These are phyloP conservation scores for Linnemannia schmuckeri DNA, from an alignment of 192 early-diverging fungal genomes.

Conservation along the genomic window DNA sequence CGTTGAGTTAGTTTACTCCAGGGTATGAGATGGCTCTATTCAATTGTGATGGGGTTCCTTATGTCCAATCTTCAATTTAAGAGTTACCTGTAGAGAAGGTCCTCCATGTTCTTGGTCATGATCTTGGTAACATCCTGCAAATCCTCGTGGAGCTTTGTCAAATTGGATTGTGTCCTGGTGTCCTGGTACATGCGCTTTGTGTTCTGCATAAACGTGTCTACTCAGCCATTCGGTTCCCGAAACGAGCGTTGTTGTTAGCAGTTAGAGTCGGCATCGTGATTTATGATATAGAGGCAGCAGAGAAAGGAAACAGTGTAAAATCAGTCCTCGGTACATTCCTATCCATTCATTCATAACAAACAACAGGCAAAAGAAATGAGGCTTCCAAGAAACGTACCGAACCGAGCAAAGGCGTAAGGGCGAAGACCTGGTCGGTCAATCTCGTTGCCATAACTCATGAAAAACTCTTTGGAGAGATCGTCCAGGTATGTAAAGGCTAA, in stretches of 20 bases:
- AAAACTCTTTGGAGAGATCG: constrained; percentile 95
- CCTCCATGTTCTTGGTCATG: constrained; percentile 99
- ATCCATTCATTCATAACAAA: not conserved
- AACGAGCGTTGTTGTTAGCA: not conserved
- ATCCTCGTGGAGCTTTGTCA: constrained; percentile 95
- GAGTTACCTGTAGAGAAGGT: constrained; percentile 80
- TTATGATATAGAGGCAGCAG: not conserved
- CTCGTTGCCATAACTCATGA: constrained; percentile 92
- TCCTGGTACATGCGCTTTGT: constrained; percentile 97
- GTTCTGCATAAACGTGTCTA: constrained; percentile 99
- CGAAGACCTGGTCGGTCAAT: constrained; percentile 84
- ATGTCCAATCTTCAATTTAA: not conserved
- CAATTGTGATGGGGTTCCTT: no score
- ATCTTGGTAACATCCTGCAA: constrained; percentile 96
- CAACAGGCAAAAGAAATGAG: not conserved
- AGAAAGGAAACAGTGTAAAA: not conserved
- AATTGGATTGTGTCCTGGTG: constrained; percentile 90
- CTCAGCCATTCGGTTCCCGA: not conserved
- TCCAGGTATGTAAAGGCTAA: constrained; percentile 96
- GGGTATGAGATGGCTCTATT: no score
- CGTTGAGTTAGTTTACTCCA: constrained; percentile 11
- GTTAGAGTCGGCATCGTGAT: not conserved
- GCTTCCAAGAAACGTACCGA: constrained; percentile 68
- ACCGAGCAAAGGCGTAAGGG: constrained; percentile 98
- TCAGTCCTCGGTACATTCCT: not conserved